Percentiles rank a stretch among this genome's conserved stretches.
Evolutionary conservation across 2,329 filamentous ascomycete species (phyloP).

Genomic region (Sclerotinia minor): DNA sequence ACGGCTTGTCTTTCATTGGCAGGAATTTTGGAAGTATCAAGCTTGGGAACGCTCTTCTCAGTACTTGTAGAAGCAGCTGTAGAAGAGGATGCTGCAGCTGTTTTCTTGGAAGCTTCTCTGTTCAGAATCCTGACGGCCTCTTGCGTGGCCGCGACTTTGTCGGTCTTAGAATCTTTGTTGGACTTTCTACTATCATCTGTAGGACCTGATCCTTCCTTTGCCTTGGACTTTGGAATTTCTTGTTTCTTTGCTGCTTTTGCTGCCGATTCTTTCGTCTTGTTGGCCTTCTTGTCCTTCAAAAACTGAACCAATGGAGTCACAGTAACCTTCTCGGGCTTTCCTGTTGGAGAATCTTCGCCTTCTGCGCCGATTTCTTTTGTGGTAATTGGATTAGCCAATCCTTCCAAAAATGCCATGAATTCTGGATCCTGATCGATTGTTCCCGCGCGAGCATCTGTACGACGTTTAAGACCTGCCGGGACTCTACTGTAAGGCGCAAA

Average conservation of each 20-base stretch:
- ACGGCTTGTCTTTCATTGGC: slow-evolving; percentile 43
- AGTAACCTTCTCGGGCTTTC: slow-evolving; percentile 59
- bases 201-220: slow-evolving; percentile 50
- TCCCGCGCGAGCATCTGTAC: slow-evolving; percentile 81
- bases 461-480: slow-evolving; percentile 65
- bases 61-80: background rate
- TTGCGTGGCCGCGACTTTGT: slow-evolving; percentile 60
- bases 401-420: slow-evolving; percentile 90
- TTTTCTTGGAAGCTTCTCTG: slow-evolving; percentile 56
- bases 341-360: slow-evolving; percentile 28
- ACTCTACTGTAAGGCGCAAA: slow-evolving; percentile 82
- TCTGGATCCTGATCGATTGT: slow-evolving; percentile 96
- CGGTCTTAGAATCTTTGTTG: slow-evolving; percentile 61
- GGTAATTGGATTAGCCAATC: slow-evolving; percentile 68
- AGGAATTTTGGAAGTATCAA: slow-evolving; percentile 51
- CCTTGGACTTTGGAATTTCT: slow-evolving; percentile 48
- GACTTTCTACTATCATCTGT: slow-evolving; percentile 53
- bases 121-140: slow-evolving; percentile 64
- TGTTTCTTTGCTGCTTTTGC: slow-evolving; percentile 56
- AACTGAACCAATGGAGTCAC: slow-evolving; percentile 90
- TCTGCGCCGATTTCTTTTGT: slow-evolving; percentile 50
- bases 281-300: slow-evolving; percentile 88
- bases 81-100: slow-evolving; percentile 40
- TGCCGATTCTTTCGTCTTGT: slow-evolving; percentile 59
- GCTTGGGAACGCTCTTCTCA: slow-evolving; percentile 49